Conservation (phyloP, 805 yeast species). For the Millerozyma miso region DNA sequence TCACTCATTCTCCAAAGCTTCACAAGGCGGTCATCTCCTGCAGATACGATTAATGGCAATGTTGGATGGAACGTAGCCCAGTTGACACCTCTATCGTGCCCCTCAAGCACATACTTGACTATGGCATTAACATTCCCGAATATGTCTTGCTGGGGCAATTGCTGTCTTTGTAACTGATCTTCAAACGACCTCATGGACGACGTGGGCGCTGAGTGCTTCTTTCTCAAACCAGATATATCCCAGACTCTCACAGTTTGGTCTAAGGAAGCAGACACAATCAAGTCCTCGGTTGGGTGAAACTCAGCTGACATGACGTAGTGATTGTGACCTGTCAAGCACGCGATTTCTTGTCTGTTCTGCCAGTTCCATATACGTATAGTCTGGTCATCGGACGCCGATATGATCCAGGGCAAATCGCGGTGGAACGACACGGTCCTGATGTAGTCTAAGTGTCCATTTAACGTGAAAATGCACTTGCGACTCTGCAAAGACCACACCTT, state of each 20-base stretch:
- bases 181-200: slow-evolving; percentile 45
- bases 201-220: slow-evolving; percentile 83
- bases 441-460: slow-evolving; percentile 92
- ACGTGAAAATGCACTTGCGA: slow-evolving; percentile 85
- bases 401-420: slow-evolving; percentile 94
- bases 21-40: slow-evolving; percentile 93
- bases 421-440: slow-evolving; percentile 94
- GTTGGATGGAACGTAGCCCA: slow-evolving; percentile 99
- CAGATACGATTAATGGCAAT: slow-evolving; percentile 88
- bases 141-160: slow-evolving; percentile 81
- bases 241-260: slow-evolving; percentile 99
- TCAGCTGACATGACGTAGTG: slow-evolving; percentile 98
- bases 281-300: slow-evolving; percentile 93
- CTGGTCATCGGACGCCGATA: slow-evolving; percentile 95
- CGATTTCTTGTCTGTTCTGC: slow-evolving; percentile 97
- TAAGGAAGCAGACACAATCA: slow-evolving; percentile 90
- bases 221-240: slow-evolving; percentile 94
- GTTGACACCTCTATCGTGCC: slow-evolving; percentile 97
- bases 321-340: slow-evolving; percentile 95
- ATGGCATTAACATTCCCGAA: slow-evolving; percentile 93
- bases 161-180: slow-evolving; percentile 54
- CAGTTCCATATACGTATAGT: slow-evolving; percentile 99
- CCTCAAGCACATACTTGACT: slow-evolving; percentile 93
- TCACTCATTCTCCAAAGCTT: slow-evolving; percentile 98
- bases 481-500: slow-evolving; percentile 95